Conservation (phyloP, 163 green algal genomes). For the Botryococcus braunii region DNA sequence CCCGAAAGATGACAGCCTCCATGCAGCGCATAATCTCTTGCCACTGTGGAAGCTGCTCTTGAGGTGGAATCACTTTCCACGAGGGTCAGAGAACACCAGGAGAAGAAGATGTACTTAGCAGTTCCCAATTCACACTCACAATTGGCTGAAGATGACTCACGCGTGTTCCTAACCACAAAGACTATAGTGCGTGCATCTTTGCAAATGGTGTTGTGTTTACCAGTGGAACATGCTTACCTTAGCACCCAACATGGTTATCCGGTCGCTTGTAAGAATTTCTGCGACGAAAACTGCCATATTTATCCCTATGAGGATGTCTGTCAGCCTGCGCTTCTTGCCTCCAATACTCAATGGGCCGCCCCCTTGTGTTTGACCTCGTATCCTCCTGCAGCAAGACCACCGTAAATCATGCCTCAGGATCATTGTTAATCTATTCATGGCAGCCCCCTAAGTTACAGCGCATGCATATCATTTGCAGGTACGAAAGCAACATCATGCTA, state of each 20-base stretch:
- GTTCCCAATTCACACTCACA: not conserved
- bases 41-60: no score
- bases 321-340: slow-evolving; percentile 32
- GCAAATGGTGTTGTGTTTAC: not conserved
- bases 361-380: no score
- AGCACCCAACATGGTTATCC: slow-evolving; percentile 42
- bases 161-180: not conserved
- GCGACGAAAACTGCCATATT: slow-evolving; percentile 40
- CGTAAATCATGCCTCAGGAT: no score
- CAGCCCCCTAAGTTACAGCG: no score
- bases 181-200: not conserved
- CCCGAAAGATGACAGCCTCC: no score
- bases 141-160: not conserved
- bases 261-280: slow-evolving; percentile 40
- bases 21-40: no score
- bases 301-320: slow-evolving; percentile 49
- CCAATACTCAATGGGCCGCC: slow-evolving; percentile 34
- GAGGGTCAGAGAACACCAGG: not conserved
- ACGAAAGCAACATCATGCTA: no score
- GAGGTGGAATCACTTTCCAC: not conserved
- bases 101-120: not conserved
- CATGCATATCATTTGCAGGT: no score
- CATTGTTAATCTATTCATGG: no score
- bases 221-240: slow-evolving; percentile 33
- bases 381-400: no score